Evolutionary conservation across 768 basidiomycete species (phyloP), one percentile per base, ranked within the genome.

Genomic region (Naganishia kalamii): DNA sequence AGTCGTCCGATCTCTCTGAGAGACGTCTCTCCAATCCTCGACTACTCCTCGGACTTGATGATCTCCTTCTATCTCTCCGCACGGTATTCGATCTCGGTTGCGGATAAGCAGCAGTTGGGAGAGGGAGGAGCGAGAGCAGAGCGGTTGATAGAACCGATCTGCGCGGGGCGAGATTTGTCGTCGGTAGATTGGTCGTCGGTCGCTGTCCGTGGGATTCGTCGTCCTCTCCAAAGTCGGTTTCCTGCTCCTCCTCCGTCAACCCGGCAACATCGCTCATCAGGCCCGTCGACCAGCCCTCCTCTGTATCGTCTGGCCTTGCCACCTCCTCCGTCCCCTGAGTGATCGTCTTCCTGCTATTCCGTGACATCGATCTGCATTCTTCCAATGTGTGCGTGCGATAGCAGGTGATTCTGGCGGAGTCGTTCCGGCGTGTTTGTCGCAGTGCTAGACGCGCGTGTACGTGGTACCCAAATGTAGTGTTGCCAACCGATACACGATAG

Each of bases 91-190:
- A 27, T 40, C 44, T 44, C 30, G 17, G 12, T 30, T 44, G 50
- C 13, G 63, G 50, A 15, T 52, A 52, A 10, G 63, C 63, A 29
- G 23, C 41, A 4, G 43, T 43, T 4, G 40, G 63, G 11, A 64
- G 27, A 15, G 63, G 63, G 4, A 64, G 51, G 11, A 64, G 41
- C 1, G 51, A 54, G n/a, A 64, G 63, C 21, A 64, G 46, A 13
- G 70, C 48, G 40, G 60, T 68, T 21, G 52, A 59, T 44, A 49
- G 83, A 52, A 91, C 84, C 44, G 64, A 25, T 21, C 60, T 46
- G 65, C 35, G 52, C 27, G 25, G 21, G 65, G 6, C 8, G 33
- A 27, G 25, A 33, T 4, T 15, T 5, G 21, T 33, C 33, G 35
- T 57, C 21, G 51, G 32, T n/a, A 32, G 15, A 3, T 29, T 5